phyloP scores from a whole-genome alignment of 176 grass and related monocot species.

The Tillandsia leiboldiana region DNA sequence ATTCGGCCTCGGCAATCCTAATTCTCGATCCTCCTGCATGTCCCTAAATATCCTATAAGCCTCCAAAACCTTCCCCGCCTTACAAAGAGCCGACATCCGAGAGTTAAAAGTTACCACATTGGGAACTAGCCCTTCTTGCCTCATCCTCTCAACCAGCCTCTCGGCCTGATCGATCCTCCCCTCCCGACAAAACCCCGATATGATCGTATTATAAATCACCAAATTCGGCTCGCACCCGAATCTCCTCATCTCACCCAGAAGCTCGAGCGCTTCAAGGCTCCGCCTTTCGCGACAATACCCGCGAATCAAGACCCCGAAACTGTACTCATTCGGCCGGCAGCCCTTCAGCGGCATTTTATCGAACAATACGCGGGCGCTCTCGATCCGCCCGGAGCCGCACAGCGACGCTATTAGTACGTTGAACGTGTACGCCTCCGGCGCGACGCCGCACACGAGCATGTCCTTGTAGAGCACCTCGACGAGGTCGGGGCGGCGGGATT shows the following conservation, averaged over 20 bases:
- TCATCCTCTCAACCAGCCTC: slow-evolving; percentile 71
- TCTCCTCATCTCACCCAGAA: slow-evolving; percentile 56
- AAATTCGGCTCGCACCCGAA: slow-evolving; percentile 34
- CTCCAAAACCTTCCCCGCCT: slow-evolving; percentile 49
- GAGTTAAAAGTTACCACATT: slow-evolving; percentile 91
- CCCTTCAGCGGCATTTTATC: slow-evolving; percentile 50
- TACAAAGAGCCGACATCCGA: slow-evolving; percentile 85
- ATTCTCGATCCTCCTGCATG: slow-evolving; percentile 69
- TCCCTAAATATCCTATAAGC: slow-evolving; percentile 83
- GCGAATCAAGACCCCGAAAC: slow-evolving; percentile 61
- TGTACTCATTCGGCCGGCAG: slow-evolving; percentile 56
- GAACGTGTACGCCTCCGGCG: slow-evolving; percentile 66
- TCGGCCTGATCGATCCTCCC: slow-evolving; percentile 59
- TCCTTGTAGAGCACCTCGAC: slow-evolving; percentile 76
- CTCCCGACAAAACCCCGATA: slow-evolving; percentile 75
- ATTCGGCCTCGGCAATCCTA: slow-evolving; percentile 65
- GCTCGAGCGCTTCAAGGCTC: slow-evolving; percentile 27
- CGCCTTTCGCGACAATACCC: slow-evolving; percentile 49
- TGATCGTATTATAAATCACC: slow-evolving; percentile 66
- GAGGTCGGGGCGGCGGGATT: slow-evolving; percentile 40
- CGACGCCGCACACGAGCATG: slow-evolving; percentile 48
- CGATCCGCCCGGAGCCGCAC: slow-evolving; percentile 51
- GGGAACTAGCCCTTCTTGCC: slow-evolving; percentile 37
- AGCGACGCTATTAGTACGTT: slow-evolving; percentile 57
- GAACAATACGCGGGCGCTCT: slow-evolving; percentile 67